A percentile compares a stretch with the other conserved stretches of the same genome.
Conservation (phyloP, 2,329 filamentous ascomycete genomes). For the Beauveria varroae region DNA sequence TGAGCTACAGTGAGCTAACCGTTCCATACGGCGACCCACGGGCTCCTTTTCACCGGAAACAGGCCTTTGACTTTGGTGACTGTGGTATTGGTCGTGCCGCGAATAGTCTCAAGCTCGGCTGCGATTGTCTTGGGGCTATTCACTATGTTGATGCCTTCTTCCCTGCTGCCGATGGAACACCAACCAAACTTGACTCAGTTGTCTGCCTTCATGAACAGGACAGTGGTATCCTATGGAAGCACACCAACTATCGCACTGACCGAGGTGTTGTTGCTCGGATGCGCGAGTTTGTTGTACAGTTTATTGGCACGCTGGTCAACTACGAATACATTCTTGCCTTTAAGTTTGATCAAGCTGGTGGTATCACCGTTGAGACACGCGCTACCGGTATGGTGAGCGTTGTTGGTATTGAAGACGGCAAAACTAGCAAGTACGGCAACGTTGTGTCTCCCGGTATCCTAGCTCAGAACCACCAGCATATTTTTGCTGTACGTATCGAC, state of each 20-base stretch:
- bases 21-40: constrained; percentile 62
- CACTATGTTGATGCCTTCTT: constrained; percentile 54
- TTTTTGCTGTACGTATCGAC: constrained; percentile 59
- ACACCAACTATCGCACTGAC: constrained; percentile 60
- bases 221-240: constrained; percentile 64
- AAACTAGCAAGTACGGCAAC: constrained; percentile 46
- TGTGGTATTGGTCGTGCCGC: constrained; percentile 58
- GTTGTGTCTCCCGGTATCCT: constrained; percentile 57
- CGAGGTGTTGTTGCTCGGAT: constrained; percentile 52
- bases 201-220: constrained; percentile 66
- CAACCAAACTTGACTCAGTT: constrained; percentile 46
- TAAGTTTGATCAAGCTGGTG: constrained; percentile 54
- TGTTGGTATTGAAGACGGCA: constrained; percentile 50
- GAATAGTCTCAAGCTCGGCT: constrained; percentile 62
- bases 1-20: constrained; percentile 63
- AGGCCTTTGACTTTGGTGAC: constrained; percentile 66
- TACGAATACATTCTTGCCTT: constrained; percentile 56
- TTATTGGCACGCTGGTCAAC: constrained; percentile 61
- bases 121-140: constrained; percentile 63
- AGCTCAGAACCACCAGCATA: constrained; percentile 63
- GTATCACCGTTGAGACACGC: constrained; percentile 53
- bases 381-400: constrained; percentile 60
- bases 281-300: constrained; percentile 59
- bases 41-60: constrained; percentile 59
- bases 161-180: constrained; percentile 44